Conservation (phyloP, 2,329 filamentous ascomycete genomes). For the Colletotrichum musae region DNA sequence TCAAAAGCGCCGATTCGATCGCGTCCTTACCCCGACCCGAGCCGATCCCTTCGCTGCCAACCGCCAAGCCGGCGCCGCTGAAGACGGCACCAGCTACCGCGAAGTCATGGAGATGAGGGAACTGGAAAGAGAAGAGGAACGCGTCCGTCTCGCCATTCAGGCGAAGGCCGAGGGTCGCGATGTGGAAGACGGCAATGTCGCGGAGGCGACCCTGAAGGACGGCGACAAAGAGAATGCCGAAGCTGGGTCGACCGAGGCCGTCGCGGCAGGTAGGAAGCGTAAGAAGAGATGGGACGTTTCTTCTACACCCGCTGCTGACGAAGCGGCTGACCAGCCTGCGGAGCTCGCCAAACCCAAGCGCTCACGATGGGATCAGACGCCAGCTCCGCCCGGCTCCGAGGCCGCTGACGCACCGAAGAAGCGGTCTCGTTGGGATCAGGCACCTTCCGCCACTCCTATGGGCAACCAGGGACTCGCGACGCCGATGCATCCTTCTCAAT, state of each 20-base stretch:
- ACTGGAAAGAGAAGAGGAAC: constrained; percentile 92
- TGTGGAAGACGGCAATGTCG: constrained; percentile 69
- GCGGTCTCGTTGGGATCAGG: constrained; percentile 93
- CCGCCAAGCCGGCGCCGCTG: constrained; percentile 74
- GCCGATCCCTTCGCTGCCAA: constrained; percentile 89
- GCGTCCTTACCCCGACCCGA: constrained; percentile 86
- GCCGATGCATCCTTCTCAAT: constrained; percentile 80
- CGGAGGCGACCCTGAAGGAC: constrained; percentile 82
- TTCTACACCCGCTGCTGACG: constrained; percentile 68
- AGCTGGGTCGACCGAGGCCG: constrained; percentile 75
- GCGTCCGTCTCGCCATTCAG: constrained; percentile 84
- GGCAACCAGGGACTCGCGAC: constrained; percentile 82
- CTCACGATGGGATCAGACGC: constrained; percentile 90
- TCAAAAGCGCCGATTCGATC: constrained; percentile 94
- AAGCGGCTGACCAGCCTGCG: constrained; percentile 61
- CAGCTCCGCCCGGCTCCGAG: constrained; percentile 65
- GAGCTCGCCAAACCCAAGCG: constrained; percentile 77
- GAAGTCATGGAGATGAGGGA: constrained; percentile 94
- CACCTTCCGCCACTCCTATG: constrained; percentile 83
- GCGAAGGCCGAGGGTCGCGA: constrained; percentile 76
- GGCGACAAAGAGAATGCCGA: constrained; percentile 82
- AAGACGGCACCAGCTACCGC: constrained; percentile 85
- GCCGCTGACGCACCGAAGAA: constrained; percentile 76
- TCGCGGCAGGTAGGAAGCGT: constrained; percentile 78
- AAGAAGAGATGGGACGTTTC: constrained; percentile 96